phyloP scores from a whole-genome alignment of 2,329 filamentous ascomycete species.

The Ustulina deusta region DNA sequence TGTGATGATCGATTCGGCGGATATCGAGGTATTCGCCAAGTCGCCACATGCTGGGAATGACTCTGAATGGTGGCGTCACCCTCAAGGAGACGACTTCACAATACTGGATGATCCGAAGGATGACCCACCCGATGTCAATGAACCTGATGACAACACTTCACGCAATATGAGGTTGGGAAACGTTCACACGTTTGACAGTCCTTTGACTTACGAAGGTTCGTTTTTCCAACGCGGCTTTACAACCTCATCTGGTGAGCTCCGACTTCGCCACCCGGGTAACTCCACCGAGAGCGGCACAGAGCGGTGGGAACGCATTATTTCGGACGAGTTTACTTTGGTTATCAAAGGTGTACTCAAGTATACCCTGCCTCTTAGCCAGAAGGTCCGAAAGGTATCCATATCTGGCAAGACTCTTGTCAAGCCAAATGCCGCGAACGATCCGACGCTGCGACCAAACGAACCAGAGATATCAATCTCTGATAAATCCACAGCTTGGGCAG shows the following conservation, averaged over 20 bases:
- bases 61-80: conserved; percentile 69
- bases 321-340: conserved; percentile 93
- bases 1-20: conserved; percentile 85
- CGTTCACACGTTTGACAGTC: conserved; percentile 87
- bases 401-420: conserved; percentile 70
- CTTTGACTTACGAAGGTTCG: conserved; percentile 88
- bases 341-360: conserved; percentile 93
- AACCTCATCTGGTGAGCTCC: conserved; percentile 83
- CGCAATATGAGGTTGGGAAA: conserved; percentile 94
- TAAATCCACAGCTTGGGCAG: conserved; percentile 43
- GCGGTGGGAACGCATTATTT: conserved; percentile 89
- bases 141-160: conserved; percentile 74
- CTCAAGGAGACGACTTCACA: conserved; percentile 50
- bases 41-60: conserved; percentile 86
- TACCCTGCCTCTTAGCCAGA: conserved; percentile 71
- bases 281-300: conserved; percentile 85
- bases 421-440: conserved; percentile 71
- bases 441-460: conserved; percentile 55
- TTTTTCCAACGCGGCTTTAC: conserved; percentile 81
- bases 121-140: conserved; percentile 55
- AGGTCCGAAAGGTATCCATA: conserved; percentile 69
- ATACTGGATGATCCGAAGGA: conserved; percentile 55
- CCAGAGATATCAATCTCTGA: conserved; percentile 51
- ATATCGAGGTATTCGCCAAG: conserved; percentile 94
- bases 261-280: conserved; percentile 86